Conservation (phyloP, 2,329 filamentous ascomycete species). For the Trichoderma harzianum region DNA sequence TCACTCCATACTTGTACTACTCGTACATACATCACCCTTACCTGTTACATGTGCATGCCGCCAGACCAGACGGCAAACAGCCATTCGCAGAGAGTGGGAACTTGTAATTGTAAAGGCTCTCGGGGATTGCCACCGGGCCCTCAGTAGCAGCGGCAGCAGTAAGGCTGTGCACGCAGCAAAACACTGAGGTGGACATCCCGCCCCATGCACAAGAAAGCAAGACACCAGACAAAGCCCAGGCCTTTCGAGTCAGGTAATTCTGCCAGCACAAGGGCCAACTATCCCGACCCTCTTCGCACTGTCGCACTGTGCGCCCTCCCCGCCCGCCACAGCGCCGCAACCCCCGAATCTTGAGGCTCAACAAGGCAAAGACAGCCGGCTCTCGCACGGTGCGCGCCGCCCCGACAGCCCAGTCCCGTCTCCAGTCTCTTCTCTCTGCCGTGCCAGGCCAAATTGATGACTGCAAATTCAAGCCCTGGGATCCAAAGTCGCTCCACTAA, state of each 20-base stretch:
- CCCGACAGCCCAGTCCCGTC: neutral
- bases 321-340: neutral
- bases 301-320: neutral
- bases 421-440: neutral
- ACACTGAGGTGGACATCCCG: neutral
- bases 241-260: neutral
- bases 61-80: neutral
- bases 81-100: neutral
- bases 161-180: neutral
- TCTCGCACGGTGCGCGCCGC: conserved; percentile 12
- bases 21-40: neutral
- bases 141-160: neutral
- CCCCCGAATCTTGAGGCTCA: conserved; percentile 1
- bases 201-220: neutral
- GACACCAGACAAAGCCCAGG: neutral
- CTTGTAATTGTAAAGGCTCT: neutral
- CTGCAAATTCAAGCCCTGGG: neutral
- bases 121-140: neutral
- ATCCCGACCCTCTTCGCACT: neutral
- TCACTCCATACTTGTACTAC: neutral
- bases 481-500: neutral
- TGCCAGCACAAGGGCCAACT: neutral
- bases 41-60: too few relatives aligned
- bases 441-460: neutral
- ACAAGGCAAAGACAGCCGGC: neutral